These are phyloP conservation scores for Brassica cretica DNA, from an alignment of 345 rosid species.

Conservation along the genomic window DNA sequence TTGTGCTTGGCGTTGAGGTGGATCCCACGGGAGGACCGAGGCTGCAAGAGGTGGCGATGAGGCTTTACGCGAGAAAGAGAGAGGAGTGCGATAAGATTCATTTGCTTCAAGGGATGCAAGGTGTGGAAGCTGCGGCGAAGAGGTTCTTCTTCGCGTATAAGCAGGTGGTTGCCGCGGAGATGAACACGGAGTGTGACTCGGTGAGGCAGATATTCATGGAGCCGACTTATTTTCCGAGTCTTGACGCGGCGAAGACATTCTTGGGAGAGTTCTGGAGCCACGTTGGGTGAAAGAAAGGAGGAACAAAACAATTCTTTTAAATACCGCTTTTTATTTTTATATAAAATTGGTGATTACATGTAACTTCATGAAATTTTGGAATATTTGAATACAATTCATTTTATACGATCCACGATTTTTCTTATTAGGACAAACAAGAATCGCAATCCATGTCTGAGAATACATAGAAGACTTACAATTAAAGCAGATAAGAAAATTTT, in stretches of 20 bases:
- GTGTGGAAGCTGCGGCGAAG: conserved; percentile 80
- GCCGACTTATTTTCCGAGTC: conserved; percentile 85
- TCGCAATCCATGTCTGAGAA: too few species aligned
- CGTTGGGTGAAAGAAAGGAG: conserved; percentile 13
- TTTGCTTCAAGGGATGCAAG: conserved; percentile 75
- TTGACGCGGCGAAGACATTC: conserved; percentile 97
- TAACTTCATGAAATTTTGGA: conserved; percentile 28
- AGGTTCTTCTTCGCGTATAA: conserved; percentile 69
- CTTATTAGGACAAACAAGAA: not conserved
- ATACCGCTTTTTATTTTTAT: conserved; percentile 11
- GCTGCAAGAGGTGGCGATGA: conserved; percentile 92
- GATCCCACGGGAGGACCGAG: conserved; percentile 97
- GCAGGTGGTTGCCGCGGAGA: conserved; percentile 63
- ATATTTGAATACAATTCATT: conserved; percentile 31
- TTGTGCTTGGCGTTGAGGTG: conserved; percentile 70
- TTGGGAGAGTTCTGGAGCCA: conserved; percentile 73
- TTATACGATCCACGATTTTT: not conserved
- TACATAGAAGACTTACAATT: not conserved
- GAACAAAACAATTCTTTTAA: not conserved
- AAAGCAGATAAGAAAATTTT: not conserved
- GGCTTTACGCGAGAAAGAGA: conserved; percentile 54
- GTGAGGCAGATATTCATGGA: conserved; percentile 81
- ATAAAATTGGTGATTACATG: conserved; percentile 21
- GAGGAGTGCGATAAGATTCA: conserved; percentile 54
- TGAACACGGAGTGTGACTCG: conserved; percentile 47